Conservation (phyloP, 2,329 filamentous ascomycete species). For the Orbilia oligospora region DNA sequence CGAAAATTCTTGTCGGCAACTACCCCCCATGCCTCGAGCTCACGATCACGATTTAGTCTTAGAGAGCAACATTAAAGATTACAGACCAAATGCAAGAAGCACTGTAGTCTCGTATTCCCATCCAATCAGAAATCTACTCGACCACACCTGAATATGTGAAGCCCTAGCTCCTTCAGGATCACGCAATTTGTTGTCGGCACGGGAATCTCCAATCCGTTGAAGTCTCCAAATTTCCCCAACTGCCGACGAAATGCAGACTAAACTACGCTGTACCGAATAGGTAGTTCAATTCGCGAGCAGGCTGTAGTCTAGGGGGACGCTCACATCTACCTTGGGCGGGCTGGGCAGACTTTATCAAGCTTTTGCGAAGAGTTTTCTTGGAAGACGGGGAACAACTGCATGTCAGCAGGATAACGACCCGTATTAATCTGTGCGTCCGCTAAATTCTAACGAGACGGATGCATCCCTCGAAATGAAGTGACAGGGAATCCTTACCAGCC, state of each 20-base stretch:
- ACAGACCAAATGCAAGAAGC: slow-evolving; percentile 9
- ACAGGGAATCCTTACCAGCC: slow-evolving; percentile 34
- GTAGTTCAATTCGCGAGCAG: background rate
- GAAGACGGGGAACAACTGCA: slow-evolving; percentile 22
- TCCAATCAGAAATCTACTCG: slow-evolving; percentile 40
- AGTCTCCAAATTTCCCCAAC: background rate
- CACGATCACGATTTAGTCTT: background rate
- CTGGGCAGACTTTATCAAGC: slow-evolving; percentile 11
- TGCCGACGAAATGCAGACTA: background rate
- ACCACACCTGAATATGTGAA: slow-evolving; percentile 36
- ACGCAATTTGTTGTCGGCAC: background rate
- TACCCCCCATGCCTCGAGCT: background rate
- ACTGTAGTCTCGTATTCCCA: slow-evolving; percentile 6
- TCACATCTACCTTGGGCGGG: too few relatives aligned
- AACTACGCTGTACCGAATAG: background rate
- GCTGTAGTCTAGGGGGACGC: background rate
- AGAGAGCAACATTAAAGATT: background rate
- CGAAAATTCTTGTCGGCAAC: too few relatives aligned
- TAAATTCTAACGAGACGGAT: slow-evolving; percentile 45
- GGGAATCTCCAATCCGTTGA: background rate
- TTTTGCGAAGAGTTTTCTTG: slow-evolving; percentile 18
- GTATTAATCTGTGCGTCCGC: background rate
- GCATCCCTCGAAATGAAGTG: slow-evolving; percentile 23
- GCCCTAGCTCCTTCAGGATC: background rate
- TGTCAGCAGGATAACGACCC: slow-evolving; percentile 40